Percentiles rank a stretch among this genome's conserved stretches.
Evolutionary conservation across 352 stramenopile species (phyloP).

Genomic region (Phytophthora brassicae): DNA sequence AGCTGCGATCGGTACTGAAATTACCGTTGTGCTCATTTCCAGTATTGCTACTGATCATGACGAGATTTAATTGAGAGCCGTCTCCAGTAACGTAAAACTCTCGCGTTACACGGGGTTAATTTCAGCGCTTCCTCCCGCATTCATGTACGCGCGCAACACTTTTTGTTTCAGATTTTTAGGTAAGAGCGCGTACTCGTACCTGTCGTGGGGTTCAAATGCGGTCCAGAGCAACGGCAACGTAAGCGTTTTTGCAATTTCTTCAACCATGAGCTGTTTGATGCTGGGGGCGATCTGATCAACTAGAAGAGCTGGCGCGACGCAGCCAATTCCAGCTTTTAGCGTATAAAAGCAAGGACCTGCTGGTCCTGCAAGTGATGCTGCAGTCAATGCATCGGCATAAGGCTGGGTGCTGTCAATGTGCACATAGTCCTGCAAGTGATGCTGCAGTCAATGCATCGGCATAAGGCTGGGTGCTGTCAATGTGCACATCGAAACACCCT

Average conservation of each 20-base stretch:
- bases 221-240: too few species aligned
- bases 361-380: too few species aligned
- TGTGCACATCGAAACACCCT: too few species aligned
- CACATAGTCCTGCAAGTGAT: too few species aligned
- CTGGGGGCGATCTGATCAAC: conserved; percentile 4
- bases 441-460: too few species aligned
- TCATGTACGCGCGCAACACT: conserved; percentile 3
- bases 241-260: background rate
- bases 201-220: background rate
- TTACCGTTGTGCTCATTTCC: background rate
- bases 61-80: conserved; percentile 7
- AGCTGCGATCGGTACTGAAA: background rate
- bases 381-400: too few species aligned
- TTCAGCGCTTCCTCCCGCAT: background rate
- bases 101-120: conserved; percentile 4
- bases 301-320: background rate
- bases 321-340: conserved; percentile 3
- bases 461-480: too few species aligned
- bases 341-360: conserved; percentile 21
- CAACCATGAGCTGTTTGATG: conserved; percentile 6
- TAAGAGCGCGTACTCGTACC: background rate
- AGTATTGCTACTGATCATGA: background rate
- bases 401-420: too few species aligned
- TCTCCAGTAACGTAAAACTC: conserved; percentile 4
- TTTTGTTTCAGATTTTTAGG: conserved; percentile 4